Conservation (phyloP, 2,329 filamentous ascomycete species). For the Pestalotiopsis sp. region DNA sequence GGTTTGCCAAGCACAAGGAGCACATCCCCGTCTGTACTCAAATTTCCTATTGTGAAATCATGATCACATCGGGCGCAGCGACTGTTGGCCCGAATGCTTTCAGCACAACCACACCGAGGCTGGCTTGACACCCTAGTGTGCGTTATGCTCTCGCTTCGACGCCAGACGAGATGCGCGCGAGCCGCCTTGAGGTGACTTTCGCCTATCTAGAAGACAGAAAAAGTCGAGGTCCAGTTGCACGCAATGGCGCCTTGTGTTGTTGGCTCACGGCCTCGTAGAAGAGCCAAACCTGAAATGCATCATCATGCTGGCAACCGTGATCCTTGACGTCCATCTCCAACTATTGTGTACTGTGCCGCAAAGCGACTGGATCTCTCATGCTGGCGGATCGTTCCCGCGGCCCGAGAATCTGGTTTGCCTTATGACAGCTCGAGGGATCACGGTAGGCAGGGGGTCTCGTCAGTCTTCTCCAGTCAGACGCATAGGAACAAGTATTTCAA, state of each 20-base stretch:
- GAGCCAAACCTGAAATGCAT: neutral
- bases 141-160: neutral
- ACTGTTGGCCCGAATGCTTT: neutral
- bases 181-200: neutral
- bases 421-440: neutral
- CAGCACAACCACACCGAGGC: neutral
- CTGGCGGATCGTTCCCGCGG: neutral
- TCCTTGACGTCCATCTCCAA: neutral
- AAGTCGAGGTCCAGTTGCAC: too few relatives aligned
- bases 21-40: neutral
- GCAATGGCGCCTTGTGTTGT: neutral
- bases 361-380: neutral
- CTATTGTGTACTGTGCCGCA: neutral
- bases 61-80: neutral
- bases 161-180: neutral
- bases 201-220: too few relatives aligned
- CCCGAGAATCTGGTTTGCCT: neutral
- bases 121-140: neutral
- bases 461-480: neutral
- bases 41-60: neutral
- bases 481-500: neutral
- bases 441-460: neutral
- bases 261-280: neutral
- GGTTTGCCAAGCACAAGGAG: neutral
- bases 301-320: neutral